Evolutionary conservation across 2,329 filamentous ascomycete species (phyloP), one percentile per base, ranked within the genome.

Genomic region (Biscogniauxia sp.): DNA sequence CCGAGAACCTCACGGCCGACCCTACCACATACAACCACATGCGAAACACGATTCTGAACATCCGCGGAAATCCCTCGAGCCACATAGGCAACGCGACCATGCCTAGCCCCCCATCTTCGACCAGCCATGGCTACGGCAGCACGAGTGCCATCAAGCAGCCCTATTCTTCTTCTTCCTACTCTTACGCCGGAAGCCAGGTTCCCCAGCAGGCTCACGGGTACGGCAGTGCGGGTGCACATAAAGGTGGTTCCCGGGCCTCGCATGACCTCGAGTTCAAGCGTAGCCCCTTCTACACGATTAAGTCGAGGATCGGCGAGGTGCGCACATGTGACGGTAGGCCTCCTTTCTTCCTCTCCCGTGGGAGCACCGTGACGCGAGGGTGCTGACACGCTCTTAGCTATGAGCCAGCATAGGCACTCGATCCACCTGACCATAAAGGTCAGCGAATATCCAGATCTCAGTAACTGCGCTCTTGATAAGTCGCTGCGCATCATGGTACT

Each of bases 231-330:
- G 54, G 54, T 50, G 54, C 60, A 25, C 59, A 67, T 20, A 66
- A 64, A 57, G 59, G 59, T 25, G 26, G 51, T 8, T 20, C 66
- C 23, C 61, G 57, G 19, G 45, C 56, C 49, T 51, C 56, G 41
- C 51, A 61, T 26, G 70, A 66, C n/a, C 59, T 68, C 11, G 61
- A 73, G 11, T 83, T 82, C 78, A 94, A 91, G 70, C 75, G 86
- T 3, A 97, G 92, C 70, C 94, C 95, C 0, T 99, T 97, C 75
- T 97, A 94, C 71, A 84, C 85, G 11, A 81, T 94, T 32, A 73
- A 88, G 53, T 80, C 86, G 58, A 82, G 86, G 26, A 76, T 97
- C 5, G 86, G 91, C 5, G 78, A 82, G 7, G 78, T 88, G 19
- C 82, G 86, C 51, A 83, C 86, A 58, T 91, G 93, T 65, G 91